These are phyloP conservation scores for Nakazawaea anatomiae DNA, from an alignment of 805 yeast genomes.

Conservation along the genomic window DNA sequence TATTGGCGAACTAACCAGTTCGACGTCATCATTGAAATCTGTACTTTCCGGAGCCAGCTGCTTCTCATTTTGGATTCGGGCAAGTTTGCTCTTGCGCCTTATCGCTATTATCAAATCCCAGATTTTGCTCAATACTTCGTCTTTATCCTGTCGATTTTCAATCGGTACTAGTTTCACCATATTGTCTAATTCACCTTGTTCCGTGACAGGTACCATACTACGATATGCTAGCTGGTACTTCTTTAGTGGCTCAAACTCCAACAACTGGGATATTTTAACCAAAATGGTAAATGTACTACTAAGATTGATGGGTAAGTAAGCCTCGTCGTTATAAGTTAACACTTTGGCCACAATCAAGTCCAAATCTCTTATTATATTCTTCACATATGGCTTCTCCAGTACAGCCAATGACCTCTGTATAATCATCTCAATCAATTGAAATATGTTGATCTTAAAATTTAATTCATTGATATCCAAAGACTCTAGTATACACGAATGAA, in stretches of 20 bases:
- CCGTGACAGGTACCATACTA: background rate
- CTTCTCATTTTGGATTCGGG: slow-evolving; percentile 33
- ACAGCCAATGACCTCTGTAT: slow-evolving; percentile 29
- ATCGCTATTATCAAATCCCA: slow-evolving; percentile 44
- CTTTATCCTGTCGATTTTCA: slow-evolving; percentile 9
- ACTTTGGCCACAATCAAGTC: slow-evolving; percentile 26
- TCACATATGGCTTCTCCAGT: slow-evolving; percentile 13
- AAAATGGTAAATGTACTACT: slow-evolving; percentile 20
- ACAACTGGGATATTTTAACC: slow-evolving; percentile 18
- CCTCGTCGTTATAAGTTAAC: slow-evolving; percentile 24
- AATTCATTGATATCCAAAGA: slow-evolving; percentile 44
- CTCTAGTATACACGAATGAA: slow-evolving; percentile 62
- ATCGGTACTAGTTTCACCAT: background rate
- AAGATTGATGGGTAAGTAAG: slow-evolving; percentile 23
- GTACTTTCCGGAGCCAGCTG: slow-evolving; percentile 24
- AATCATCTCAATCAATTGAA: slow-evolving; percentile 66
- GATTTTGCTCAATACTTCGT: slow-evolving; percentile 24
- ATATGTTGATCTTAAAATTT: slow-evolving; percentile 58
- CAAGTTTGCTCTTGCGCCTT: slow-evolving; percentile 46
- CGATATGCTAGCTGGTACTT: slow-evolving; percentile 5
- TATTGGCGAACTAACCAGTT: too few species aligned
- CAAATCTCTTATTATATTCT: slow-evolving; percentile 25
- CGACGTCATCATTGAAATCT: slow-evolving; percentile 10
- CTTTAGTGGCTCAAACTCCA: slow-evolving; percentile 16
- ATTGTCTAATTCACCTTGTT: background rate